Conservation (phyloP, 345 rosid species). For the Salix exigua region DNA sequence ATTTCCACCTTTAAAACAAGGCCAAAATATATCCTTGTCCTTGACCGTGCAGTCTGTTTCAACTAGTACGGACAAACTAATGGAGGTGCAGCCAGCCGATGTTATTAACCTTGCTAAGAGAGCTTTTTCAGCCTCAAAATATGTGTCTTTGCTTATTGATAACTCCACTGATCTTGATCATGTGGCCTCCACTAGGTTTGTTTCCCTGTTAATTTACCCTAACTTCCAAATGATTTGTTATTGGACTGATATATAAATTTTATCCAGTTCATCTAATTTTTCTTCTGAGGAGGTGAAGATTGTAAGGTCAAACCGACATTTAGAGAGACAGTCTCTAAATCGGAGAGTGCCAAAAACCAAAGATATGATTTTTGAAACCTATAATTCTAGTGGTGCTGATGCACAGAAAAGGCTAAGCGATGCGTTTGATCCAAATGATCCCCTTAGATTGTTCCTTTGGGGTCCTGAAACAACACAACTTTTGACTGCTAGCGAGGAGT, state of each 20-base stretch:
- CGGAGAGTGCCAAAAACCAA: conserved; percentile 44
- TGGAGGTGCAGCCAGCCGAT: conserved; percentile 34
- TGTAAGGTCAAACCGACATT: conserved; percentile 57
- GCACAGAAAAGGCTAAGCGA: conserved; percentile 40
- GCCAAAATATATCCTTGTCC: conserved; percentile 32
- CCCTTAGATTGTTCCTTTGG: conserved; percentile 72
- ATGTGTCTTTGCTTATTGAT: conserved; percentile 49
- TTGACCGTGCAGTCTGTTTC: conserved; percentile 25
- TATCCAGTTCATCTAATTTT: conserved; percentile 32
- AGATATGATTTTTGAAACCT: conserved; percentile 30
- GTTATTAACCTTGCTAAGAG: conserved; percentile 55
- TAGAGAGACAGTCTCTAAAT: conserved; percentile 56
- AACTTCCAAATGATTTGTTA: neutral
- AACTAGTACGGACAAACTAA: conserved; percentile 19
- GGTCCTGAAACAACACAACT: conserved; percentile 77
- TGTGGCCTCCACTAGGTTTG: conserved; percentile 53
- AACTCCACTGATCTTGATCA: conserved; percentile 34
- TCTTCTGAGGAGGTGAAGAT: conserved; percentile 36
- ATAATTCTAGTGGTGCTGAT: conserved; percentile 31
- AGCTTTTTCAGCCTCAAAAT: conserved; percentile 74
- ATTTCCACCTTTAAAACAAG: conserved; percentile 32
- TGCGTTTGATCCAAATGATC: conserved; percentile 53
- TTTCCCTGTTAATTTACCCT: neutral
- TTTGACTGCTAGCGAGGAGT: conserved; percentile 70
- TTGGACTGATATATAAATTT: conserved; percentile 7